These are phyloP conservation scores for Citrus hindsii DNA, from an alignment of 345 rosid species.

Conservation along the genomic window DNA sequence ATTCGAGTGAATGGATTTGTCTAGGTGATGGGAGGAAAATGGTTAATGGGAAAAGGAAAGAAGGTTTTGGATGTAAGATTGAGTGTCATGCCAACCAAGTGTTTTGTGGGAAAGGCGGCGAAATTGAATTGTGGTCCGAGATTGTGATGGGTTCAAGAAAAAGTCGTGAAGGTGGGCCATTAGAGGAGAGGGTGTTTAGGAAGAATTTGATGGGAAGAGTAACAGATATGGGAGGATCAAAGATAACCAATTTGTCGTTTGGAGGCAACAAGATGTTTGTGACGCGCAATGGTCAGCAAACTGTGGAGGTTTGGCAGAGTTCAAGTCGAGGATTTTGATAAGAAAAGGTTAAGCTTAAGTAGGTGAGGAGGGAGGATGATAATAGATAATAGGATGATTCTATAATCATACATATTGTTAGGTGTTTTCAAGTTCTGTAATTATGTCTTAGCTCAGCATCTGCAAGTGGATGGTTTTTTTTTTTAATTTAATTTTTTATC, in stretches of 20 bases:
- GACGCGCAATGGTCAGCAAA: slow-evolving; percentile 66
- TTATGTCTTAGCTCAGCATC: background rate
- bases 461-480: background rate
- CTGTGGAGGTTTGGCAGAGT: slow-evolving; percentile 89
- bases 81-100: slow-evolving; percentile 81
- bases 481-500: background rate
- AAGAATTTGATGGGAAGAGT: slow-evolving; percentile 61
- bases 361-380: background rate
- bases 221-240: slow-evolving; percentile 51
- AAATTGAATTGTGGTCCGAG: slow-evolving; percentile 84
- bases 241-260: slow-evolving; percentile 61
- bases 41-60: slow-evolving; percentile 65
- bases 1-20: slow-evolving; percentile 55
- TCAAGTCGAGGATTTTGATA: slow-evolving; percentile 21
- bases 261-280: slow-evolving; percentile 89
- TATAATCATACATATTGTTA: background rate
- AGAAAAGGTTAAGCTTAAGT: background rate
- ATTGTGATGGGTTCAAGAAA: slow-evolving; percentile 42
- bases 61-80: slow-evolving; percentile 72
- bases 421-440: background rate
- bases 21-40: slow-evolving; percentile 56
- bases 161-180: slow-evolving; percentile 33
- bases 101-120: slow-evolving; percentile 65
- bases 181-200: slow-evolving; percentile 59
- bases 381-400: too few relatives aligned